Evolutionary conservation across 2,329 filamentous ascomycete genomes (phyloP).

Genomic region (Aureobasidium sp.): DNA sequence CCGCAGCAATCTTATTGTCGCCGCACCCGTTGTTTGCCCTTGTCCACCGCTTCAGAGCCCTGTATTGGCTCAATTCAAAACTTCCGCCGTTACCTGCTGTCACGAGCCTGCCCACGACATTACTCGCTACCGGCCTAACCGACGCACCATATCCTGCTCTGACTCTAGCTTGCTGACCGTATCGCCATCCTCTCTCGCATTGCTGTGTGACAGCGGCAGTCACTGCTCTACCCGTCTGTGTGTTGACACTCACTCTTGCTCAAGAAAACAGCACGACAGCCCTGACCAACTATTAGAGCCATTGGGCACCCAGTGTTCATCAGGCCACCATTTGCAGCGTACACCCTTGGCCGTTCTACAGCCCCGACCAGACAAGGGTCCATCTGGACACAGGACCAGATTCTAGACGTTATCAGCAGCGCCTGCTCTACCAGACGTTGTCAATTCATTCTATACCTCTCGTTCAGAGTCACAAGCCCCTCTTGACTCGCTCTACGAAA

Average conservation of each 20-base stretch:
- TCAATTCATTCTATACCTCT: neutral
- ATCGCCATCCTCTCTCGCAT: neutral
- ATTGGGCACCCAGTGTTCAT: neutral
- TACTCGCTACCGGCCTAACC: constrained; percentile 7
- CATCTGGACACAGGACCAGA: neutral
- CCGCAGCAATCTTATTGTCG: constrained; percentile 12
- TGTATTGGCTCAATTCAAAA: neutral
- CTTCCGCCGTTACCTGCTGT: neutral
- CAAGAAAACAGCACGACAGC: neutral
- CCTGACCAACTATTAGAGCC: neutral
- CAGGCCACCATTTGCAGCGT: neutral
- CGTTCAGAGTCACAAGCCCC: neutral
- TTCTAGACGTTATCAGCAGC: neutral
- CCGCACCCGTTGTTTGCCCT: neutral
- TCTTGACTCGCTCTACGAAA: constrained; percentile 1
- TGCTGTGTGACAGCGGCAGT: constrained; percentile 9
- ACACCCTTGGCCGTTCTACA: neutral
- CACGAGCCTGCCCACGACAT: neutral
- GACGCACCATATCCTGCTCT: neutral
- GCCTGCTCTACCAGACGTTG: constrained; percentile 2
- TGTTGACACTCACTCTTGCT: neutral
- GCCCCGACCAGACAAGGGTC: constrained; percentile 1
- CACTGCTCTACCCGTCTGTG: constrained; percentile 1
- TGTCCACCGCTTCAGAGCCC: neutral
- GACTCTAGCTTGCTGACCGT: constrained; percentile 8